These are phyloP conservation scores for Globisporangium emineosum DNA, from an alignment of 352 stramenopile species.

Conservation along the genomic window DNA sequence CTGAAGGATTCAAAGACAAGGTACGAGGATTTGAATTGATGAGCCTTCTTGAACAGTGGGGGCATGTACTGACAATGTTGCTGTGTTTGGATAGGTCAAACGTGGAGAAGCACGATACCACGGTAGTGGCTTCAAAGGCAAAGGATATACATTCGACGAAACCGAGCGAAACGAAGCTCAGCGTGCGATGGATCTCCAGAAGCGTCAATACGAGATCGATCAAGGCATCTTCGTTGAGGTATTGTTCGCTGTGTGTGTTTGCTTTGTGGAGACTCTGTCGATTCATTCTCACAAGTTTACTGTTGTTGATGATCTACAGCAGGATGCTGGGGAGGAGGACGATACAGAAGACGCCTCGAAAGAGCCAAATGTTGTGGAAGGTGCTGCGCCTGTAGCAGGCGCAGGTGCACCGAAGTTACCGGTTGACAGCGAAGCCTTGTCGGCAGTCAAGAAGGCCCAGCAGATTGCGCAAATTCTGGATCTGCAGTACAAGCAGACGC, in stretches of 20 bases:
- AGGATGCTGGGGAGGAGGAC: slow-evolving; percentile 55
- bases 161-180: slow-evolving; percentile 96
- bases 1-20: slow-evolving; percentile 96
- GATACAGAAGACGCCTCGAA: slow-evolving; percentile 39
- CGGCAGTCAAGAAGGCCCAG: slow-evolving; percentile 77
- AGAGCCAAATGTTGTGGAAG: slow-evolving; percentile 16
- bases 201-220: slow-evolving; percentile 87
- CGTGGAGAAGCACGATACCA: slow-evolving; percentile 95
- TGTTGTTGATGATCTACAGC: slow-evolving; percentile 14
- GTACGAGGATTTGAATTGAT: slow-evolving; percentile 15
- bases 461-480: slow-evolving; percentile 85
- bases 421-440: slow-evolving; percentile 58
- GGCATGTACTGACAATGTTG: slow-evolving; percentile 4
- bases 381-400: background rate
- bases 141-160: slow-evolving; percentile 98
- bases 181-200: slow-evolving; percentile 89
- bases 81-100: slow-evolving; percentile 58
- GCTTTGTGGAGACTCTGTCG: background rate
- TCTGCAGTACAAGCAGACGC: slow-evolving; percentile 64
- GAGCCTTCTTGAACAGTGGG: background rate
- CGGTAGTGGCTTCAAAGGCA: slow-evolving; percentile 96
- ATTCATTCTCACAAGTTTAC: background rate
- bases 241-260: slow-evolving; percentile 4
- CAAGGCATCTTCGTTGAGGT: slow-evolving; percentile 80
- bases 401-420: slow-evolving; percentile 9